Evolutionary conservation across 148 eudicot species (phyloP), one percentile per base, ranked within the genome.

Genomic region (Polygonum aviculare): DNA sequence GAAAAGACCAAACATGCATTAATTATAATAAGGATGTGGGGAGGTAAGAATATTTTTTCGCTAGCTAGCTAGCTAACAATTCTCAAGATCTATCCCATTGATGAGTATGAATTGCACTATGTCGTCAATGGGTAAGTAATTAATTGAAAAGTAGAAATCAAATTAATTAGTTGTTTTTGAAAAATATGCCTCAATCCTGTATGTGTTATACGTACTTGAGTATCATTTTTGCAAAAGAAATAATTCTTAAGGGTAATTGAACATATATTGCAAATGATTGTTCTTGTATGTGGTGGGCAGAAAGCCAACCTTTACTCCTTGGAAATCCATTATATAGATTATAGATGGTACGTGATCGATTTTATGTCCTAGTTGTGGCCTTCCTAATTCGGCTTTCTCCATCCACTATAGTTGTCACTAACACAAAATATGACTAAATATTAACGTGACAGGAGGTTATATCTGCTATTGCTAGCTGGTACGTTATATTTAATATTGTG

Each of bases 241-340:
- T 1, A 39, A 39, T 1, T 0, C 7, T 39, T 4, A 39, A 39
- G 41, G 41, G 41, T 39, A 39, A 49, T 26, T 26, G 31, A 26
- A 26, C 31, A 31, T 60, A 60, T 22, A 60, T 22, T 19, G 0
- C 8, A 60, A 2, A 10, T 35, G 35, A 11, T 14, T 65, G 12
- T 33, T 18, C 7, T 57, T 35, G 6, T 57, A 19, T 63, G 14
- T 65, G 70, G 70, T 65, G 70, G 70, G 70, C 2, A 35, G 35
- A 65, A 65, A 65, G 70, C n/a, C 33, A 11, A 63, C 16, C 69
- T 63, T 63, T 63, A 63, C 70, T 65, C 41, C 40, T 65, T 65
- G 70, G 70, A 65, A 65, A 65, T 35, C 70, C 70, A 65, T 65
- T 65, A 65, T 22, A 26, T 26, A 26, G 31, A 26, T 26, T 22